A percentile compares a stretch with the other conserved stretches of the same genome.
Evolutionary conservation across 2,329 filamentous ascomycete genomes (phyloP).

Genomic region (Trichoderma simmonsii): DNA sequence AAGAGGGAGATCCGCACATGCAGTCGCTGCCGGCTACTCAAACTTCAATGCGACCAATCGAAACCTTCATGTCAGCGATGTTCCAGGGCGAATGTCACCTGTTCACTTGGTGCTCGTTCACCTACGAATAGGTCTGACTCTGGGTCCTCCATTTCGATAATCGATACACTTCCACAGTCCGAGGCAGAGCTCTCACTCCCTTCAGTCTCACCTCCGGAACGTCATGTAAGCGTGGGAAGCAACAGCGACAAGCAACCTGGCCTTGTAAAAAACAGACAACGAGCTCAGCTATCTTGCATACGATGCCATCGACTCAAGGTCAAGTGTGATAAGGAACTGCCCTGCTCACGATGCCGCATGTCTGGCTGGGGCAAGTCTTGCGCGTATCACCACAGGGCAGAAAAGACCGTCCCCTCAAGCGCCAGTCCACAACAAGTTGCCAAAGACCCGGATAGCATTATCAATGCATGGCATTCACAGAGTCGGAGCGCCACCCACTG

Average conservation of each 20-base stretch:
- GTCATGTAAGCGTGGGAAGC: not conserved
- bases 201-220: not conserved
- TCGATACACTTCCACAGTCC: not conserved
- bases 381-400: not conserved
- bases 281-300: not conserved
- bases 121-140: not conserved
- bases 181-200: not conserved
- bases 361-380: not conserved
- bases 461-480: not conserved
- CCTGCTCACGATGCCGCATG: not conserved
- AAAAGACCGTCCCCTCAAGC: not conserved
- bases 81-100: not conserved
- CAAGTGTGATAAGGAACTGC: not conserved
- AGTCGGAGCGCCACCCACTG: not conserved
- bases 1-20: not conserved
- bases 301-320: not conserved
- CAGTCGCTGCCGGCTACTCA: not conserved
- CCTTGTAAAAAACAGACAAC: not conserved
- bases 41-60: not conserved
- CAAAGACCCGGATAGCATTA: not conserved
- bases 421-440: not conserved
- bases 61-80: not conserved
- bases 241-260: not conserved
- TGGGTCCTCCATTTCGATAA: not conserved
- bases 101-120: not conserved